A percentile compares a stretch with the other conserved stretches of the same genome.
phyloP scores from a whole-genome alignment of 2,329 filamentous ascomycete genomes.

The Tolypocladium cylindrosporum region DNA sequence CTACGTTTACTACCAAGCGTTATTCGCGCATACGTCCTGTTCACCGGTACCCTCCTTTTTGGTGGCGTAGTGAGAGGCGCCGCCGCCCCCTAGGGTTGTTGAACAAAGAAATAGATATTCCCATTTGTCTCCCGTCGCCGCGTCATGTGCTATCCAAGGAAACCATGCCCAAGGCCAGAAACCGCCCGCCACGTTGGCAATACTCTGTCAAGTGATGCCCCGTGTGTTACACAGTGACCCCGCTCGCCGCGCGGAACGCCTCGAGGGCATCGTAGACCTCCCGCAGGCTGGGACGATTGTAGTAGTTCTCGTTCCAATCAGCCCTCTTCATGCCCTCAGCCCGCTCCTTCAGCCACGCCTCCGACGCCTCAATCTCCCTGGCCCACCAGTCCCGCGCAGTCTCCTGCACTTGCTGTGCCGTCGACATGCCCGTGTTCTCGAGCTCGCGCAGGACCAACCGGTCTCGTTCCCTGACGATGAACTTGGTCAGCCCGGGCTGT shows the following conservation, averaged over 20 bases:
- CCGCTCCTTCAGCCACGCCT: constrained; percentile 34
- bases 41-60: no score
- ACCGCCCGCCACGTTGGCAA: neutral
- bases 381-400: constrained; percentile 38
- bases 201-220: neutral
- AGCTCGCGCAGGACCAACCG: constrained; percentile 32
- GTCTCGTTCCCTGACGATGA: constrained; percentile 34
- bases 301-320: constrained; percentile 41
- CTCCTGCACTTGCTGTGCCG: constrained; percentile 22
- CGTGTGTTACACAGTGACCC: neutral
- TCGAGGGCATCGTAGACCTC: constrained; percentile 28
- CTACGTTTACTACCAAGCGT: neutral
- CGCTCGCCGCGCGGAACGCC: constrained; percentile 8
- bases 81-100: neutral
- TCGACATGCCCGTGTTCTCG: constrained; percentile 20
- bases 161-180: neutral
- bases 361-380: constrained; percentile 34
- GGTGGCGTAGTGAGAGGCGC: no score
- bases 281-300: constrained; percentile 33
- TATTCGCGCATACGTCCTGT: neutral
- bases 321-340: constrained; percentile 26
- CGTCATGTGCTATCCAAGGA: neutral
- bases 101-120: neutral
- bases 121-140: neutral
- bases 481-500: constrained; percentile 30